Percentiles rank a stretch among this genome's conserved stretches.
These are phyloP conservation scores for Tulasnella calospora DNA, from an alignment of 768 basidiomycete genomes.

Conservation along the genomic window DNA sequence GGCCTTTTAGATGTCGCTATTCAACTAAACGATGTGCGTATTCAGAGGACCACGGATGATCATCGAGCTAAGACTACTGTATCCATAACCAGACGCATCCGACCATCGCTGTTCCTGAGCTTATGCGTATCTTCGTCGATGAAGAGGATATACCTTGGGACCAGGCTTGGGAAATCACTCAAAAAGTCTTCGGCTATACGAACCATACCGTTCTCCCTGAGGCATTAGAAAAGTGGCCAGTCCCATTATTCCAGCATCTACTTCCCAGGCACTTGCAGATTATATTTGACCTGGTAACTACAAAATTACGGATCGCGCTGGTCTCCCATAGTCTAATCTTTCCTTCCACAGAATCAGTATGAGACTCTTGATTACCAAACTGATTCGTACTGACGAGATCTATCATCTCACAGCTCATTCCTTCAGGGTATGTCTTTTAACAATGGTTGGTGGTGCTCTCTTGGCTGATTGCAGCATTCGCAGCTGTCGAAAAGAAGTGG, in stretches of 20 bases:
- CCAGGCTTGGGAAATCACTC: conserved; percentile 81
- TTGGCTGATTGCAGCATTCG: conserved; percentile 26
- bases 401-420: conserved; percentile 40
- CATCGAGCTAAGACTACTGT: not conserved
- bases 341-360: conserved; percentile 40
- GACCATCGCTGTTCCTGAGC: conserved; percentile 88
- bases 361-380: conserved; percentile 28
- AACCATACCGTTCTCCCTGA: conserved; percentile 89
- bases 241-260: conserved; percentile 77
- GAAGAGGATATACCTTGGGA: conserved; percentile 87
- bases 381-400: no score
- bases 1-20: conserved; percentile 66
- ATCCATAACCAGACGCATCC: conserved; percentile 73
- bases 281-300: conserved; percentile 65
- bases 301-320: not conserved
- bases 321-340: not conserved
- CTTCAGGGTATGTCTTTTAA: conserved; percentile 52
- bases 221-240: conserved; percentile 72
- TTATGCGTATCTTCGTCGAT: conserved; percentile 81
- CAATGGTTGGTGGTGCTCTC: not conserved
- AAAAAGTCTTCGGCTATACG: conserved; percentile 90
- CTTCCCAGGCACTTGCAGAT: conserved; percentile 89
- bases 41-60: not conserved
- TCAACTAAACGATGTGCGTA: conserved; percentile 83
- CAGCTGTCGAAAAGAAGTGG: conserved; percentile 83